phyloP scores from a whole-genome alignment of 306 rosid genomes.

The Vigna hirtella region DNA sequence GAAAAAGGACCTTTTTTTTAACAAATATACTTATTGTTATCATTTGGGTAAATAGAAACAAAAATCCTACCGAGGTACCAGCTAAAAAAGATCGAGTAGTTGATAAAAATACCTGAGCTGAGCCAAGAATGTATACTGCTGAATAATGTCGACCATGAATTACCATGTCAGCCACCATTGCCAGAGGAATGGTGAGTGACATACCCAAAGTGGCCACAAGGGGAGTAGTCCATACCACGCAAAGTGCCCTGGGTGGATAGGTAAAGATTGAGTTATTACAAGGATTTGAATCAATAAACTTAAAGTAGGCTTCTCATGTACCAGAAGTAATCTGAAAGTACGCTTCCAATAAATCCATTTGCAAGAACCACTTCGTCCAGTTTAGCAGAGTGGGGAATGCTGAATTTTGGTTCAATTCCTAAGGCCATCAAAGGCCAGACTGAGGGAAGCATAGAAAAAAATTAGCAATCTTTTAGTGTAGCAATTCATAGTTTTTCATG shows the following conservation, averaged over 20 bases:
- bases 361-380: constrained; percentile 87
- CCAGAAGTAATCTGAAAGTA: constrained; percentile 92
- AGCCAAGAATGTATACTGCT: constrained; percentile 82
- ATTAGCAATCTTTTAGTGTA: constrained; percentile 15
- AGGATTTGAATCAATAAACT: constrained; percentile 16
- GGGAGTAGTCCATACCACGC: constrained; percentile 96
- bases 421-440: constrained; percentile 89
- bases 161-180: constrained; percentile 93
- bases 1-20: neutral
- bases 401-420: constrained; percentile 88
- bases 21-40: neutral
- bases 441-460: constrained; percentile 50
- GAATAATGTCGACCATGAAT: constrained; percentile 96
- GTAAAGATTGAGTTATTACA: constrained; percentile 26
- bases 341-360: constrained; percentile 89
- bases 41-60: neutral
- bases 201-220: constrained; percentile 93
- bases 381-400: constrained; percentile 81
- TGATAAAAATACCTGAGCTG: constrained; percentile 67
- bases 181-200: constrained; percentile 95
- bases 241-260: constrained; percentile 70
- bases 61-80: neutral
- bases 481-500: constrained; percentile 15
- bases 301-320: constrained; percentile 38
- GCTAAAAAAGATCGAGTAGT: constrained; percentile 17